Evolutionary conservation across 768 basidiomycete genomes (phyloP), one percentile per base, ranked within the genome.

Genomic region (Aureoboletus auriporus): DNA sequence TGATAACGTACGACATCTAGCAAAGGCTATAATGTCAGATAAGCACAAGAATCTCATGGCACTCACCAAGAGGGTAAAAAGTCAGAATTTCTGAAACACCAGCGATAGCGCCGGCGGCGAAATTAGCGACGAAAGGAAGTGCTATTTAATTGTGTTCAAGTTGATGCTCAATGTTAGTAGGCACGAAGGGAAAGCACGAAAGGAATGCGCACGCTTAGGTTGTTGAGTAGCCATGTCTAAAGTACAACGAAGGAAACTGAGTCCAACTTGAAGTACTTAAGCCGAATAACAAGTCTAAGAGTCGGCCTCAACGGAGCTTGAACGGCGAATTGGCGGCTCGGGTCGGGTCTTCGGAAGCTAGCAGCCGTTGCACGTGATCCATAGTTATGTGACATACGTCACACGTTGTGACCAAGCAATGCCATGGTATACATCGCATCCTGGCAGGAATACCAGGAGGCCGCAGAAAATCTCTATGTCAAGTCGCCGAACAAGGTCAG

Each of bases 81-180:
- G 88, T 88, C 50, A 88, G 68, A 54, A 88, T 87, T 63, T 86
- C 84, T 5, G 86, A 85, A 54, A 90, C 81, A 48, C 95, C 95
- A 54, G 96, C 96, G 59, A 98, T 93, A 5, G 95, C 96, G 39
- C 96, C 96, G 1, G 95, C 93, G 1, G 85, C 79, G 63, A 99
- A 98, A 61, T 90, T 96, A 54, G 93, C 89, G 47, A 79, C 62
- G 70, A 93, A 93, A 1, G 90, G 90, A 40, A 92, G 75, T 27
- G 89, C 90, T 93, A 35, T 44, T 50, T 12, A 42, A 49, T 45
- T 47, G 39, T 52, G 30, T 10, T 13, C 16, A 17, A 17, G 29
- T 30, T 17, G 6, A 30, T 1, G 17, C 2, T 23, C 20, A 23
- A 23, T 23, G 20, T 23, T 23, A 23, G 20, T 4, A 23, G 4